phyloP scores from a whole-genome alignment of 441 rosid species.

The Corymbia citriodora region DNA sequence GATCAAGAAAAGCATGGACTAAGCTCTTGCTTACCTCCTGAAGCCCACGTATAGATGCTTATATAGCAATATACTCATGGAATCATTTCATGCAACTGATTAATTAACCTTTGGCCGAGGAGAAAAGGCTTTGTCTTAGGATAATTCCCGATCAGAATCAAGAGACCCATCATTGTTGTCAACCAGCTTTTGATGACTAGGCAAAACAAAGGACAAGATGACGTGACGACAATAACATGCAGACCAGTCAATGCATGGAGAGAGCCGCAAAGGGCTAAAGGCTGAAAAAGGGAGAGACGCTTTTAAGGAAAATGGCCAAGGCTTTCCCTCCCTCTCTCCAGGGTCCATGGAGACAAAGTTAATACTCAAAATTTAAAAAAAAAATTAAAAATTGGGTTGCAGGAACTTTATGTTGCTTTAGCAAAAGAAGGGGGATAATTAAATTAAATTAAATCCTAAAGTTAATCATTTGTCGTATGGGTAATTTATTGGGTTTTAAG shows the following conservation, averaged over 20 bases:
- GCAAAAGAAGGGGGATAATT: background rate
- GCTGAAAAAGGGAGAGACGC: background rate
- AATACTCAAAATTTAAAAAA: background rate
- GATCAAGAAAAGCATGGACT: background rate
- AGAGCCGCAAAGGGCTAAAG: background rate
- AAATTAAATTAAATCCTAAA: background rate
- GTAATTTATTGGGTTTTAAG: background rate
- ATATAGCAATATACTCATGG: background rate
- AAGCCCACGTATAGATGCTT: background rate
- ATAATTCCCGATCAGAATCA: background rate
- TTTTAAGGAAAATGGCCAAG: background rate
- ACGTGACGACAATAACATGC: background rate
- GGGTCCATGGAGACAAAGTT: background rate
- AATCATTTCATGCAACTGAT: background rate
- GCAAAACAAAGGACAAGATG: background rate
- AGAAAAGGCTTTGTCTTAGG: background rate
- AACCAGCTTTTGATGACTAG: background rate
- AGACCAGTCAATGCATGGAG: background rate
- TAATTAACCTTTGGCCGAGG: background rate
- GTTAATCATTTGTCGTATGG: background rate
- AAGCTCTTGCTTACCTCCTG: background rate
- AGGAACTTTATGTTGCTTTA: background rate
- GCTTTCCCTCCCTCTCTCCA: background rate
- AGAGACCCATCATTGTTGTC: background rate
- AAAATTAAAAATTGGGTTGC: background rate